Base-by-base conservation (phyloP, 257 asterid genomes). In the Gentiana dahurica region DNA sequence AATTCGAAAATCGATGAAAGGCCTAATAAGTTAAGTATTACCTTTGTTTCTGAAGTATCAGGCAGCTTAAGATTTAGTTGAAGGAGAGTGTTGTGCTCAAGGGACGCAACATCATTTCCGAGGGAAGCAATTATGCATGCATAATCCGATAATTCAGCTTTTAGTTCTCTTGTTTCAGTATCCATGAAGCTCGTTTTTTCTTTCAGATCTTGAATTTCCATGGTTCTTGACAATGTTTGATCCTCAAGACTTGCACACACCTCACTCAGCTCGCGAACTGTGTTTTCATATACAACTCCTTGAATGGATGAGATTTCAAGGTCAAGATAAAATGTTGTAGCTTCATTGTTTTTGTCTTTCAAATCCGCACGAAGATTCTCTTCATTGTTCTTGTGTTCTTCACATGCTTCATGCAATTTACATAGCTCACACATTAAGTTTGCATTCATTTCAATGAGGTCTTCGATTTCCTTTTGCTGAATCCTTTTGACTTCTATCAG, bases 301-400 rank as follows among this genome's bases (percentile, higher is more conserved):
- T 70, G 62, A 46, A 86, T 49, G 6, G 97, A 84, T 38, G 96
- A 86, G 55, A 77, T 81, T 68, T 89, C 95, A 73, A 86, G 89
- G 74, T 86, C 95, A 57, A 84, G 77, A 51, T 81, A 90, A 64
- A 87, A 84, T 0, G 85, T 63, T 3, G 94, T 65, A 11, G 96
- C 95, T 67, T 90, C 97, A 4, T 78, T 78, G 74, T 90, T 90
- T 9, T 85, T 83, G 70, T 85, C 95, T 68, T 75, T 77, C 41
- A 87, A 79, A 59, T 84, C 82, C 5, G 78, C 78, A 69, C 77
- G 62, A 54, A 81, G 57, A 55, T 68, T 64, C 68, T 79, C 76
- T 77, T 81, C 88, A 51, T 77, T 76, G 54, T 51, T 75, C 36
- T 64, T 62, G 55, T 72, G 77, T 53, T 86, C 90, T 72, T 80